A percentile compares a stretch with the other conserved stretches of the same genome.
These are phyloP conservation scores for Brettanomyces anomalus DNA, from an alignment of 805 yeast genomes.

Conservation along the genomic window DNA sequence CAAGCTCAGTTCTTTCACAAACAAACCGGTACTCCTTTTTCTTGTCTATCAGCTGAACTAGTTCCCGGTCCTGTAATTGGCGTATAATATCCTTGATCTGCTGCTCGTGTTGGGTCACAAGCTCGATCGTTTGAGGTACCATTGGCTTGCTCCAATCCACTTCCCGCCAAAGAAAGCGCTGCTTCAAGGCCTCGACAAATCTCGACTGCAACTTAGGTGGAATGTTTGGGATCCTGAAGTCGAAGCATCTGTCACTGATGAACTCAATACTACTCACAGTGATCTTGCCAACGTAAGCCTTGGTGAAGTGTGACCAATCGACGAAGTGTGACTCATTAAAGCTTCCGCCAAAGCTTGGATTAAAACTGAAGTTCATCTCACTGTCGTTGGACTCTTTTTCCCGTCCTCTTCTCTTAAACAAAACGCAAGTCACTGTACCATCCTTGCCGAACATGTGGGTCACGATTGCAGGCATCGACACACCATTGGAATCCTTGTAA, in stretches of 20 bases:
- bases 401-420: neutral
- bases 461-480: constrained; percentile 44
- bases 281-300: constrained; percentile 24
- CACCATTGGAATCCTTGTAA: constrained; percentile 39
- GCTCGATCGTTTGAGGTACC: constrained; percentile 27
- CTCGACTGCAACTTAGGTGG: constrained; percentile 17
- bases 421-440: constrained; percentile 30
- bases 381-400: neutral
- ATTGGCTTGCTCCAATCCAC: constrained; percentile 30
- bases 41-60: constrained; percentile 8
- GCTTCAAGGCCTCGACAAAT: too few relatives aligned
- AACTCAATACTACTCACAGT: constrained; percentile 34
- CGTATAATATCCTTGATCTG: constrained; percentile 14
- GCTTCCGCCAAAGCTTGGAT: constrained; percentile 17
- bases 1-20: constrained; percentile 36
- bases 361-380: constrained; percentile 14
- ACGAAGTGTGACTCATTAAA: constrained; percentile 30
- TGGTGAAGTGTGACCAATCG: too few relatives aligned
- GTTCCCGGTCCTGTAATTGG: constrained; percentile 21
- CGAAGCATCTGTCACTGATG: constrained; percentile 30
- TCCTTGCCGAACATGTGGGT: constrained; percentile 10
- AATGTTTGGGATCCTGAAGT: constrained; percentile 11
- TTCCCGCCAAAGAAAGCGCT: constrained; percentile 31
- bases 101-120: constrained; percentile 29
- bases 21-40: constrained; percentile 21